Conservation (phyloP, 1,284 basidiomycete species). For the Gomphus bonarii region DNA sequence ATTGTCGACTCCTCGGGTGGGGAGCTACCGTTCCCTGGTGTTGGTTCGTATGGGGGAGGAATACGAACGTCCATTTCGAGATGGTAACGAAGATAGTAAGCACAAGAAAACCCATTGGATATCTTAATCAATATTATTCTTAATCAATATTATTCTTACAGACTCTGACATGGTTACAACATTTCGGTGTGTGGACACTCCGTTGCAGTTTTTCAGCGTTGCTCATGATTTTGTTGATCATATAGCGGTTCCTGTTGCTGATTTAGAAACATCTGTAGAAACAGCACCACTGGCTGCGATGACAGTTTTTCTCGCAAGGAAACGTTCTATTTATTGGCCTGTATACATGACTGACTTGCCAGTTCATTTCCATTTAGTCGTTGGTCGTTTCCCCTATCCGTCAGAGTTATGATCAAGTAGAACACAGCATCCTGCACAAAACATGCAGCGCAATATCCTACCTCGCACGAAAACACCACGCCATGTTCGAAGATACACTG, state of each 20-base stretch:
- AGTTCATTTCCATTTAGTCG: background rate
- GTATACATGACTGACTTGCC: background rate
- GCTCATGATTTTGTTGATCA: background rate
- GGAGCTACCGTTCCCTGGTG: conserved; percentile 45
- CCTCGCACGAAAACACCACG: background rate
- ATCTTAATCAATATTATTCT: background rate
- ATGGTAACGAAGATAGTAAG: conserved; percentile 39
- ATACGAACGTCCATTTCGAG: conserved; percentile 36
- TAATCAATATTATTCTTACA: too few relatives aligned
- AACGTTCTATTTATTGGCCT: background rate
- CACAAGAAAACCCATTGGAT: background rate
- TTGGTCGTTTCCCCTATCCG: background rate
- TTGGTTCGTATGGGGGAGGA: conserved; percentile 54
- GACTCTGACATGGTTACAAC: conserved; percentile 40
- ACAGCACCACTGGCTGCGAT: background rate
- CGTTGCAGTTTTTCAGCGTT: background rate
- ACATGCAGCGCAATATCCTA: background rate
- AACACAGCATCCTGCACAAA: background rate
- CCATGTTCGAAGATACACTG: background rate
- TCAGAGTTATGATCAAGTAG: background rate
- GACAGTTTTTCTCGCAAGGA: background rate
- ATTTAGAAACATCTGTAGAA: background rate
- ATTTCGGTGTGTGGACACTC: conserved; percentile 12
- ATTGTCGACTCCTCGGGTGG: conserved; percentile 41
- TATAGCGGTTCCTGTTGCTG: background rate